Conservation (phyloP, 2,329 filamentous ascomycete genomes). For the Diaporthe vaccinii region DNA sequence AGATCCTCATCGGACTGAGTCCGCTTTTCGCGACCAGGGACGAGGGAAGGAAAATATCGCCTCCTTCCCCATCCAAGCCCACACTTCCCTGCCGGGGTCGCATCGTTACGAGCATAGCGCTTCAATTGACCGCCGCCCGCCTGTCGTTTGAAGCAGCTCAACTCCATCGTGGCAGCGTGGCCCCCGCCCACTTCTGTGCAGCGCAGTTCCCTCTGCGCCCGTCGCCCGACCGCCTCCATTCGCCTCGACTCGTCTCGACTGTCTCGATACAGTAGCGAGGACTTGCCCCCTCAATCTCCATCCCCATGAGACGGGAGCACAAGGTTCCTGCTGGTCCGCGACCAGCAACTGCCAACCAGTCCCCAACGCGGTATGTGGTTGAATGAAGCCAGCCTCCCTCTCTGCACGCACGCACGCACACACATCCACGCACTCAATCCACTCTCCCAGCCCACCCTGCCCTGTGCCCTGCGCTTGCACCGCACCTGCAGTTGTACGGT, state of each 20-base stretch:
- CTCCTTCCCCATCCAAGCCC: slow-evolving; percentile 35
- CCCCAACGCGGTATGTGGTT: slow-evolving; percentile 66
- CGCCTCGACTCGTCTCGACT: slow-evolving; percentile 23
- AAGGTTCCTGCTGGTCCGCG: slow-evolving; percentile 70
- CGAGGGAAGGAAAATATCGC: slow-evolving; percentile 23
- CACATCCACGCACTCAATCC: slow-evolving; percentile 35
- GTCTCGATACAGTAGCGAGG: slow-evolving; percentile 13
- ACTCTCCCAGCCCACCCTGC: slow-evolving; percentile 23
- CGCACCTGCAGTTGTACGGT: slow-evolving; percentile 1
- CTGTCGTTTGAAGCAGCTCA: slow-evolving; percentile 27
- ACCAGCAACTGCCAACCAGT: slow-evolving; percentile 65
- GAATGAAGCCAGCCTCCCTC: slow-evolving; percentile 8
- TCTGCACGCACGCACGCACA: neutral
- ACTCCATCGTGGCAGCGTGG: slow-evolving; percentile 36
- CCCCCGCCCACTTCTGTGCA: slow-evolving; percentile 24
- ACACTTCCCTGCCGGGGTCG: slow-evolving; percentile 33
- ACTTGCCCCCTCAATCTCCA: slow-evolving; percentile 38
- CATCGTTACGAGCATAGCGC: slow-evolving; percentile 35
- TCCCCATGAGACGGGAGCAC: slow-evolving; percentile 67
- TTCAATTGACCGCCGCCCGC: slow-evolving; percentile 39
- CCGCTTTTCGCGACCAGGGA: slow-evolving; percentile 23
- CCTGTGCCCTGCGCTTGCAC: slow-evolving; percentile 17
- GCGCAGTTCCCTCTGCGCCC: neutral
- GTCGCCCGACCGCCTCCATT: slow-evolving; percentile 27
- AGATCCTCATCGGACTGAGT: slow-evolving; percentile 43